Evolutionary conservation across 192 early-diverging fungal genomes (phyloP).

Genomic region (Coemansia sp.): DNA sequence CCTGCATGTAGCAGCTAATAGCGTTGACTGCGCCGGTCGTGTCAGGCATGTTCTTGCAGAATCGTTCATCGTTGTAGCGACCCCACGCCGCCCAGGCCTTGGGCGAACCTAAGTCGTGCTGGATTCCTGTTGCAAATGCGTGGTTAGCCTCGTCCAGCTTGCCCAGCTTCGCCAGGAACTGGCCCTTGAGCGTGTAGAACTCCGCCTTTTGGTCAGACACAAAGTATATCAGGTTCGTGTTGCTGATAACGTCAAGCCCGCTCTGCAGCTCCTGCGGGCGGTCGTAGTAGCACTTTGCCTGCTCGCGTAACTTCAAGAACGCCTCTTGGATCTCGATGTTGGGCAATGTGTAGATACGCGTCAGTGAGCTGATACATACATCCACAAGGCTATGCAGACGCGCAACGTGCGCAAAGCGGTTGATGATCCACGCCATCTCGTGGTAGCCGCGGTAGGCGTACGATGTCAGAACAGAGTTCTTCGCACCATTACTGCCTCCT

Average conservation of each 20-base stretch:
- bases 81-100: conserved; percentile 98
- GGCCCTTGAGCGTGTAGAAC: conserved; percentile 95
- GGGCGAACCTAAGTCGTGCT: conserved; percentile 82
- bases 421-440: conserved; percentile 99
- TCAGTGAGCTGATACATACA: conserved; percentile 87
- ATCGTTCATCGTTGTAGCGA: conserved; percentile 89
- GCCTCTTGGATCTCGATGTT: conserved; percentile 99
- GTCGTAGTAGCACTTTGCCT: conserved; percentile 97
- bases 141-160: conserved; percentile 84
- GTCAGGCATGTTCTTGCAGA: conserved; percentile 80
- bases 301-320: conserved; percentile 93
- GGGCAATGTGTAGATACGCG: conserved; percentile 97
- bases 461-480: conserved; percentile 59
- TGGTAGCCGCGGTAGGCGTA: conserved; percentile 97
- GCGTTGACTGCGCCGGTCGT: conserved; percentile 82
- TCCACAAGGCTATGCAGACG: conserved; percentile 93
- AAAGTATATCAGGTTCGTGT: conserved; percentile 98
- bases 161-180: conserved; percentile 87
- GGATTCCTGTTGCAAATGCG: conserved; percentile 86
- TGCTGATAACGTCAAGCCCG: conserved; percentile 97
- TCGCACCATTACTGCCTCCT: conserved; percentile 1
- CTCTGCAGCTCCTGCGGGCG: conserved; percentile 82
- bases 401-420: conserved; percentile 96
- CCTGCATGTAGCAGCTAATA: conserved; percentile 94
- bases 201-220: conserved; percentile 89